phyloP scores from a whole-genome alignment of 2,329 filamentous ascomycete species.

The Phoma herbarum region DNA sequence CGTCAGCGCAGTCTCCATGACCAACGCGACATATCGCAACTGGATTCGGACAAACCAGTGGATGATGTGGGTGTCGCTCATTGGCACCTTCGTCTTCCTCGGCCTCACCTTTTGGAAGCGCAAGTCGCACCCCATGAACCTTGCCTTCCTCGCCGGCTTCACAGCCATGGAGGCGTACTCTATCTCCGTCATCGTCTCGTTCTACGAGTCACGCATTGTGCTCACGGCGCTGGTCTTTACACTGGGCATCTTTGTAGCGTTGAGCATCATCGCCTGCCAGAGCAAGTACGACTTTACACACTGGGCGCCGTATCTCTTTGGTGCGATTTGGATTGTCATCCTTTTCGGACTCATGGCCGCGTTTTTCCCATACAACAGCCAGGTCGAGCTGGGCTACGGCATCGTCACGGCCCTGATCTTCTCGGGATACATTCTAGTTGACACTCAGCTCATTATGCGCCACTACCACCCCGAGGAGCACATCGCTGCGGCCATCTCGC shows the following conservation, averaged over 20 bases:
- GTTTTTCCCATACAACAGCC: constrained; percentile 87
- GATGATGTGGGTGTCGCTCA: constrained; percentile 85
- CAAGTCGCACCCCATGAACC: constrained; percentile 86
- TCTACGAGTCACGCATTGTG: constrained; percentile 84
- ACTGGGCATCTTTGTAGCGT: constrained; percentile 68
- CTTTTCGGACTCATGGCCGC: constrained; percentile 91
- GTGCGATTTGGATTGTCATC: constrained; percentile 86
- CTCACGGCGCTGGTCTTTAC: constrained; percentile 91
- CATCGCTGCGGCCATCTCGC: constrained; percentile 91
- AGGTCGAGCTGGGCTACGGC: constrained; percentile 85
- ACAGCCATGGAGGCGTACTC: constrained; percentile 93
- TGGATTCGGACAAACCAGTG: constrained; percentile 89
- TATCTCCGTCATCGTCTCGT: constrained; percentile 90
- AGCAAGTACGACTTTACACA: constrained; percentile 97
- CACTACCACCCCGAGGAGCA: constrained; percentile 98
- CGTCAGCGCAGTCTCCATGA: constrained; percentile 86
- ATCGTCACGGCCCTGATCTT: constrained; percentile 86
- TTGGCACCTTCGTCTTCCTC: constrained; percentile 48
- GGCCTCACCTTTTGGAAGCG: constrained; percentile 53
- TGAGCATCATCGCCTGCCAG: constrained; percentile 90
- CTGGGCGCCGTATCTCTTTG: constrained; percentile 96
- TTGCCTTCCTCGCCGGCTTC: constrained; percentile 90
- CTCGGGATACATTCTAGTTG: constrained; percentile 92
- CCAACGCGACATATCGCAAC: constrained; percentile 76
- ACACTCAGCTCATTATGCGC: constrained; percentile 94